Percentiles rank a stretch among this genome's conserved stretches.
phyloP scores from a whole-genome alignment of 1,284 basidiomycete genomes.

The Pulveroboletus sp. region DNA sequence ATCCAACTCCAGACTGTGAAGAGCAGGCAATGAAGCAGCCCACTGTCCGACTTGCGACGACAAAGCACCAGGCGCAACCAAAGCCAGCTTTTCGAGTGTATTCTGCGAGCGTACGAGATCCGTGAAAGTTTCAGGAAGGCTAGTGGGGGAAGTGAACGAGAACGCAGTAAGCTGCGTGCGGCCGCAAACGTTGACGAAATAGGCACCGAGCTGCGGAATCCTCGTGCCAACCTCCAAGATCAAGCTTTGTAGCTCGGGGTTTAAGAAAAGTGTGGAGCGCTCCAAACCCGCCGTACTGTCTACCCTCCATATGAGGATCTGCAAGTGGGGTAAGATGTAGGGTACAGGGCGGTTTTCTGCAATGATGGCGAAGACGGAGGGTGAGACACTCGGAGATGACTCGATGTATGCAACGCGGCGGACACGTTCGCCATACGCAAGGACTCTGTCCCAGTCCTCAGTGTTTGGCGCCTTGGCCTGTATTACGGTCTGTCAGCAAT shows the following conservation, averaged over 20 bases:
- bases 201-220: constrained; percentile 56
- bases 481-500: constrained; percentile 10
- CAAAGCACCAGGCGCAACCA: constrained; percentile 71
- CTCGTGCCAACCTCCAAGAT: constrained; percentile 60
- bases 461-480: constrained; percentile 61
- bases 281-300: constrained; percentile 65
- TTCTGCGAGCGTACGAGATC: constrained; percentile 60
- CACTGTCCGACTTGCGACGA: constrained; percentile 68
- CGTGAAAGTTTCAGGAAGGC: constrained; percentile 68
- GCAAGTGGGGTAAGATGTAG: constrained; percentile 68
- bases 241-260: constrained; percentile 56
- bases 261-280: constrained; percentile 62
- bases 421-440: constrained; percentile 66
- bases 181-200: constrained; percentile 62
- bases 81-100: constrained; percentile 57
- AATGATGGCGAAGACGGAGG: constrained; percentile 64
- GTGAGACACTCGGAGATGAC: constrained; percentile 57
- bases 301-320: constrained; percentile 68
- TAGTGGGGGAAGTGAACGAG: constrained; percentile 65
- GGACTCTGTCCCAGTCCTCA: constrained; percentile 65
- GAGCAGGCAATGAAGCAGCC: constrained; percentile 57
- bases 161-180: constrained; percentile 63
- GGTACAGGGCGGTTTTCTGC: constrained; percentile 59
- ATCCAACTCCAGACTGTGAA: constrained; percentile 67
- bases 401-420: constrained; percentile 70